phyloP scores from a whole-genome alignment of 2,329 filamentous ascomycete genomes.

The Xylaria multiplex region DNA sequence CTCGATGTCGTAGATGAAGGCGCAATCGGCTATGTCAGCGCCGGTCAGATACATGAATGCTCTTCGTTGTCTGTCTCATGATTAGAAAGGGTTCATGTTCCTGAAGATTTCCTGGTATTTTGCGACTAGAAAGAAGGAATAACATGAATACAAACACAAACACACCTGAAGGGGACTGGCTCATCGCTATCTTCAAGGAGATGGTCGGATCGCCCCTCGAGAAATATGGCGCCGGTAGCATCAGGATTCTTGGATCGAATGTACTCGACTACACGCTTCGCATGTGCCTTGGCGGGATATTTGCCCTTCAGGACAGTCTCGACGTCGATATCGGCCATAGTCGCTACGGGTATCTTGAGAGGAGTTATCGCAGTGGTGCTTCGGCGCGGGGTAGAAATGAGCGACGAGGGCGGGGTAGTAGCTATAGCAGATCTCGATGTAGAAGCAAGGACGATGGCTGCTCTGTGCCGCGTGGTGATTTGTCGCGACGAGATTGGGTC shows the following conservation, averaged over 20 bases:
- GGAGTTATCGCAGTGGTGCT: conserved; percentile 32
- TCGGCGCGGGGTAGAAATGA: conserved; percentile 33
- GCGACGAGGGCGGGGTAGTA: conserved; percentile 41
- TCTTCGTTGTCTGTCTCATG: conserved; percentile 76
- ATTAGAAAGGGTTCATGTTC: not conserved
- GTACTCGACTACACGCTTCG: conserved; percentile 81
- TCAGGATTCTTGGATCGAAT: conserved; percentile 74
- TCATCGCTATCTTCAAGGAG: conserved; percentile 92
- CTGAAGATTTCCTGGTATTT: not conserved
- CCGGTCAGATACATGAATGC: conserved; percentile 96
- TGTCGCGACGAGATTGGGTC: conserved; percentile 5
- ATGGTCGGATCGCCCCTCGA: conserved; percentile 84
- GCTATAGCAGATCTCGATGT: conserved; percentile 24
- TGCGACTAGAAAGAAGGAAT: not conserved
- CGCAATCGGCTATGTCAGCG: conserved; percentile 79
- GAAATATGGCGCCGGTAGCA: conserved; percentile 79
- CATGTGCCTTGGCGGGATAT: conserved; percentile 88
- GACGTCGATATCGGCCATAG: conserved; percentile 54
- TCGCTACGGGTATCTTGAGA: conserved; percentile 26
- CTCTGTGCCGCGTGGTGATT: conserved; percentile 4
- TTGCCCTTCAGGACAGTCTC: conserved; percentile 68
- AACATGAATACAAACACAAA: not conserved
- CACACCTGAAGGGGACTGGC: conserved; percentile 79
- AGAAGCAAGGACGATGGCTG: not conserved
- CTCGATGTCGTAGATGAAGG: conserved; percentile 81